phyloP scores from a whole-genome alignment of 176 grass and related monocot genomes.

The sorghum (Sorghum bicolor) region Sorghum_bicolor_NCBIv3 NC_012874.2:2740501-2741000 shows the following conservation, averaged over 20 bases:
- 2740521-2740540: no score
- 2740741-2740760: not conserved
- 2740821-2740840: not conserved
- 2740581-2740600: conserved; percentile 17
- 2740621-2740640: not conserved
- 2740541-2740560: not conserved
- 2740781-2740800: not conserved
- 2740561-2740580: not conserved
- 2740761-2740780: not conserved
- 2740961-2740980: not conserved
- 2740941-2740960: conserved; percentile 54
- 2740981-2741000: not conserved
- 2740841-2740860: not conserved
- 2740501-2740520: no score
- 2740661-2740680: not conserved
- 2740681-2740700: not conserved
- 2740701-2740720: conserved; percentile 31
- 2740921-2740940: conserved; percentile 68
- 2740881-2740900: conserved; percentile 67
- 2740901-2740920: conserved; percentile 63
- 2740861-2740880: not conserved
- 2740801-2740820: conserved; percentile 7
- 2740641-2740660: not conserved
- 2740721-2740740: conserved; percentile 35
- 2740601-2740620: conserved; percentile 7